Evolutionary conservation across 2,329 filamentous ascomycete species (phyloP), one percentile per base, ranked within the genome.

Genomic region (Aspergillus thermomutatus): DNA sequence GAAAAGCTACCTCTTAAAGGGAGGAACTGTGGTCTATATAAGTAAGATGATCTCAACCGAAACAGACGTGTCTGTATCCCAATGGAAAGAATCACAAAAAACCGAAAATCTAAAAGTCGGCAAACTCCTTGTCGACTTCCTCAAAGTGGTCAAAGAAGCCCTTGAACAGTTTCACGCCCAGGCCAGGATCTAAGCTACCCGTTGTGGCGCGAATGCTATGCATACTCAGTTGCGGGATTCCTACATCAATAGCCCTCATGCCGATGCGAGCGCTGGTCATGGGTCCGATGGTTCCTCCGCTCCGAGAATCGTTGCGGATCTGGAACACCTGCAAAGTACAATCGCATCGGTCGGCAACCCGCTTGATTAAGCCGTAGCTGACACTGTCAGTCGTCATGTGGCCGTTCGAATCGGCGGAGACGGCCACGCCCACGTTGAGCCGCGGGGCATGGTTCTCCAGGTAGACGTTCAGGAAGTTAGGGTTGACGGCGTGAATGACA

Each of bases 311-410:
- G 71, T 97, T 99, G 56, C 94, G 81, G 72, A 97, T 97, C 81
- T 96, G 92, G 82, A 97, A 97, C 5, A 89, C 80, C 76, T 97
- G 94, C 53, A 95, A 81, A 49, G 82, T 85, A 55, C 85, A 85
- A 51, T 80, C 90, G 59, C 81, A 83, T 57, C 90, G 86, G 64
- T 92, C 87, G 7, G 91, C 92, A 41, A 95, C 84, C 26, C 90
- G 84, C 64, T 88, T 85, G 37, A 97, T 79, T 58, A 97, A 84
- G 4, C 91, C 87, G 3, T 90, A 90, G 10, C 90, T 94, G 19
- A 96, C 86, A 54, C 88, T 86, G 70, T 97, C 92, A 3, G 93
- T 97, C 3, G 93, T 96, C 90, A 97, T 96, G 77, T 97, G 91
- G 4, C 91, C 94, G 69, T 97, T 97, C 52, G 87, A 86, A 75